A percentile compares a stretch with the other conserved stretches of the same genome.
Conservation (phyloP, 768 basidiomycete species). For the Leccinellum rugosiceps region DNA sequence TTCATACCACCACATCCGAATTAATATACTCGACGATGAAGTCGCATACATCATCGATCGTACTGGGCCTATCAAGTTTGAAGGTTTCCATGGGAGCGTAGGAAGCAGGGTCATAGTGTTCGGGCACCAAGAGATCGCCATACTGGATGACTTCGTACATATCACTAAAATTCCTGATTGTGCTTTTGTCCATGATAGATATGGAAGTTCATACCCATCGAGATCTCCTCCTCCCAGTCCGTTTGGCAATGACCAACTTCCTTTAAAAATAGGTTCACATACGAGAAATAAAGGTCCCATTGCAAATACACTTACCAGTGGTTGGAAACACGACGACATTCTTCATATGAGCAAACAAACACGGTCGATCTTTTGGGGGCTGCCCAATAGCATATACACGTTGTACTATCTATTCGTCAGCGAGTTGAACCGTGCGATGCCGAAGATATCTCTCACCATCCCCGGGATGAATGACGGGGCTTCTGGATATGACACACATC, state of each 20-base stretch:
- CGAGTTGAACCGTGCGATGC: background rate
- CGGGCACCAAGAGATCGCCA: conserved; percentile 51
- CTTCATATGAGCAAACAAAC: conserved; percentile 56
- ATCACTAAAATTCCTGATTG: conserved; percentile 43
- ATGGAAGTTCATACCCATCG: conserved; percentile 52
- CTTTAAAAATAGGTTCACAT: conserved; percentile 31
- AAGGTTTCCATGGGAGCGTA: conserved; percentile 43
- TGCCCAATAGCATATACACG: conserved; percentile 68
- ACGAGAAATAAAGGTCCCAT: background rate
- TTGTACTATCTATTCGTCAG: conserved; percentile 46
- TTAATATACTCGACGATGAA: conserved; percentile 84
- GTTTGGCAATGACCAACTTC: conserved; percentile 60
- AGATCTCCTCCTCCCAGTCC: conserved; percentile 74
- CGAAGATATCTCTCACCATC: conserved; percentile 46
- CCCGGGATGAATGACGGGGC: conserved; percentile 73
- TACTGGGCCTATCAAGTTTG: conserved; percentile 45
- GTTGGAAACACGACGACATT: conserved; percentile 74
- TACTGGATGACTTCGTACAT: conserved; percentile 60
- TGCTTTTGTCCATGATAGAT: background rate
- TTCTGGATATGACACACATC: conserved; percentile 60
- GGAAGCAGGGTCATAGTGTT: conserved; percentile 46
- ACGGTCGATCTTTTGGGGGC: conserved; percentile 54
- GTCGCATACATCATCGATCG: conserved; percentile 69
- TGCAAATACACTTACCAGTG: conserved; percentile 41
- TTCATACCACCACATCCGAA: conserved; percentile 70